A percentile compares a stretch with the other conserved stretches of the same genome.
Evolutionary conservation across 1,284 basidiomycete species (phyloP).

Genomic region (Ganoderma lucidum): DNA sequence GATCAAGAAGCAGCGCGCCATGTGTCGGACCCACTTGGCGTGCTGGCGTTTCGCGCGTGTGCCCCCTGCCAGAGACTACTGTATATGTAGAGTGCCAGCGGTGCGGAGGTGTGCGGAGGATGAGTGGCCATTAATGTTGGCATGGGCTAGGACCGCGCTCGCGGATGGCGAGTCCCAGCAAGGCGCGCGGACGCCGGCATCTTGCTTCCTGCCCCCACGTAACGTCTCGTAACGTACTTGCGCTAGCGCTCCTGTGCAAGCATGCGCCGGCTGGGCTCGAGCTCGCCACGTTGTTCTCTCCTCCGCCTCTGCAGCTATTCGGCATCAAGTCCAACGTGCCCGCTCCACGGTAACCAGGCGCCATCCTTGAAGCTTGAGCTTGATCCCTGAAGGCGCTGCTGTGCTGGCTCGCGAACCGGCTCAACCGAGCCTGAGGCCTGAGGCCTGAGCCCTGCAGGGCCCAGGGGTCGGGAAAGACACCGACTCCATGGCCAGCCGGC

Average conservation of each 20-base stretch:
- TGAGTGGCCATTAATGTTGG: background rate
- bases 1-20: conserved; percentile 7
- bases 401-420: background rate
- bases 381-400: background rate
- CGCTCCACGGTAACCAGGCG: background rate
- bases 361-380: background rate
- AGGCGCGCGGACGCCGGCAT: background rate
- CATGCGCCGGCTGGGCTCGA: no score
- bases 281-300: background rate
- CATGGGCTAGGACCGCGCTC: background rate
- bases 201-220: background rate
- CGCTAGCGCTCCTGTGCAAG: no score
- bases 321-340: background rate
- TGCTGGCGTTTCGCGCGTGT: conserved; percentile 2
- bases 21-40: conserved; percentile 5
- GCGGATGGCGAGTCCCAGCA: background rate
- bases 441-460: no score
- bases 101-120: background rate
- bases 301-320: background rate
- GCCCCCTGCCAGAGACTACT: background rate
- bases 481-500: background rate
- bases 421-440: no score
- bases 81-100: background rate
- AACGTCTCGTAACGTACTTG: background rate
- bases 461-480: background rate